phyloP scores from a whole-genome alignment of 1,284 basidiomycete genomes.

The Uromyces viciae-fabae region DNA sequence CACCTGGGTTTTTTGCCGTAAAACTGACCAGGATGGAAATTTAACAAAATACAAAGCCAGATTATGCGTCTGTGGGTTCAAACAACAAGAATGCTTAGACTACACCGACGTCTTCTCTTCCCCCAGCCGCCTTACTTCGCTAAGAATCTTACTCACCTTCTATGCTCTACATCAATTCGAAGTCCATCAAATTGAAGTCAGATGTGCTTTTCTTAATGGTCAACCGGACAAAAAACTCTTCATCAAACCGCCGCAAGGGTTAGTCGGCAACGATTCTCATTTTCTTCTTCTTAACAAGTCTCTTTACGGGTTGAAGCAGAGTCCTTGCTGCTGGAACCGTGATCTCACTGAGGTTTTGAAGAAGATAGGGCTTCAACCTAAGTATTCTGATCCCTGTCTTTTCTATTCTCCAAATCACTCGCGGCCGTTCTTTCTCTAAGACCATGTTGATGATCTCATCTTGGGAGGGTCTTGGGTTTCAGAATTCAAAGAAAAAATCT shows the following conservation, averaged over 20 bases:
- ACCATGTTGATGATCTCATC: slow-evolving; percentile 7
- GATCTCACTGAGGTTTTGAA: not conserved
- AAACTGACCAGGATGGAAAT: slow-evolving; percentile 3
- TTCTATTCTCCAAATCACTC: not conserved
- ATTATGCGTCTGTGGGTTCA: not conserved
- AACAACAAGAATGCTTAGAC: not conserved
- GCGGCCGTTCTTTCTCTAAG: not conserved
- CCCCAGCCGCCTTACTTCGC: not conserved
- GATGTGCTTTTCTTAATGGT: no score
- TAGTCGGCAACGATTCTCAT: not conserved
- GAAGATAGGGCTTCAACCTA: not conserved
- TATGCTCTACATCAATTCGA: not conserved
- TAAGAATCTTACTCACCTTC: not conserved
- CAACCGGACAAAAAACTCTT: not conserved
- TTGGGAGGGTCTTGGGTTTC: not conserved
- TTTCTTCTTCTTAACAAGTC: not conserved
- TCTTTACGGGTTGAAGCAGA: slow-evolving; percentile 8
- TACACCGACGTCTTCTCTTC: slow-evolving; percentile 6
- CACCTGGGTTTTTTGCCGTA: not conserved
- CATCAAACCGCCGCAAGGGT: not conserved
- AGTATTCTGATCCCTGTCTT: slow-evolving; percentile 1
- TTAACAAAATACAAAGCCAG: not conserved
- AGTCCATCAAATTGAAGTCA: slow-evolving; percentile 19
- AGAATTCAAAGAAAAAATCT: not conserved
- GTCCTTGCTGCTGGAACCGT: not conserved